Evolutionary conservation across 305 asterid genomes (phyloP).

Genomic region (Fraxinus albicans): DNA sequence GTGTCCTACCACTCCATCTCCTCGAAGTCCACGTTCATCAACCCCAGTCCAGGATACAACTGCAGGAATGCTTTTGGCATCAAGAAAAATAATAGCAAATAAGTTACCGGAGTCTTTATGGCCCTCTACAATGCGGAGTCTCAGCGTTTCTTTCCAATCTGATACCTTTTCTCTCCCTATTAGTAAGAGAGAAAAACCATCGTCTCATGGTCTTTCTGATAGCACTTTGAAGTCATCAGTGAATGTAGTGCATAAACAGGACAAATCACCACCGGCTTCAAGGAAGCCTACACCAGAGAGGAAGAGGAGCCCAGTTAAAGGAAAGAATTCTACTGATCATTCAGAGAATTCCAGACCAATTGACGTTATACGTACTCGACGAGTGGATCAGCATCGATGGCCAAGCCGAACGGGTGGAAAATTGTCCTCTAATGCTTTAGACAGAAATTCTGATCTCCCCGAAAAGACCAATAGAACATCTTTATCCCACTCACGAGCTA

Average conservation of each 20-base stretch:
- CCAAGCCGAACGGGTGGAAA: conserved; percentile 47
- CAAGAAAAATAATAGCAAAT: conserved; percentile 50
- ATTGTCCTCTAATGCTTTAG: conserved; percentile 28
- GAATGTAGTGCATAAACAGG: conserved; percentile 40
- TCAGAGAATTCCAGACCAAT: conserved; percentile 73
- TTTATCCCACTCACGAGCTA: conserved; percentile 28
- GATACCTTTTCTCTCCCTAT: conserved; percentile 45
- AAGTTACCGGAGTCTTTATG: conserved; percentile 71
- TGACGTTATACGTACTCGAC: conserved; percentile 36
- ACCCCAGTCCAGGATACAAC: conserved; percentile 67
- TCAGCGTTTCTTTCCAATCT: conserved; percentile 62
- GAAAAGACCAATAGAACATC: conserved; percentile 35
- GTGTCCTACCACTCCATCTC: conserved; percentile 57
- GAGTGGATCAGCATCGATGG: conserved; percentile 56
- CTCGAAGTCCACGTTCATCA: conserved; percentile 44
- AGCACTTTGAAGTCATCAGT: conserved; percentile 47
- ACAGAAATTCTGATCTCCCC: conserved; percentile 39
- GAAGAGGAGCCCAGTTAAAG: conserved; percentile 69
- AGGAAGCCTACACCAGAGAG: conserved; percentile 74
- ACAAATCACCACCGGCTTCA: conserved; percentile 39
- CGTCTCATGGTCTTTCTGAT: conserved; percentile 39
- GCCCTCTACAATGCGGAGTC: conserved; percentile 87
- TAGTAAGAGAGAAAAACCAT: conserved; percentile 59
- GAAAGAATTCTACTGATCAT: conserved; percentile 58
- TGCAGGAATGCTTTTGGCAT: conserved; percentile 39